These are phyloP conservation scores for Leptographium procerum DNA, from an alignment of 2,329 filamentous ascomycete species.

Conservation along the genomic window DNA sequence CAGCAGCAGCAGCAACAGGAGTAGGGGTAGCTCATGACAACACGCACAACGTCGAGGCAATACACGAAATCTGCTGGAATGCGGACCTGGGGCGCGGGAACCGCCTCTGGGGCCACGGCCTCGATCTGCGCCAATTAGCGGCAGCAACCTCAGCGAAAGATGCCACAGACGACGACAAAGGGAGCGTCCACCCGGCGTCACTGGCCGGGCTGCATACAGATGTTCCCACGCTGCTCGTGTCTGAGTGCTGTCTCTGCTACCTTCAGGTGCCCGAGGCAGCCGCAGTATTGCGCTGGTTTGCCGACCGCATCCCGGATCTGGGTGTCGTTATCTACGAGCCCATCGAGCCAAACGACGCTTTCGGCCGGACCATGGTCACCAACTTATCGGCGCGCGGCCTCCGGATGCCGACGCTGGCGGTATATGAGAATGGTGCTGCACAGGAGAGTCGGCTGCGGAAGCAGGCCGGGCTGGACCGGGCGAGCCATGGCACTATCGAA, in stretches of 20 bases:
- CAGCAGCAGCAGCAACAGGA: background rate
- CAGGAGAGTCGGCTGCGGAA: conserved; percentile 54
- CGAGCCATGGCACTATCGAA: conserved; percentile 33
- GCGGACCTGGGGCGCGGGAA: conserved; percentile 26
- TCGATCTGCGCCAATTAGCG: conserved; percentile 56
- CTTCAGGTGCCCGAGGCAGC: conserved; percentile 55
- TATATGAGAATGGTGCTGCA: conserved; percentile 55
- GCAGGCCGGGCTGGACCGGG: conserved; percentile 49
- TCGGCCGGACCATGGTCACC: conserved; percentile 83
- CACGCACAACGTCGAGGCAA: background rate
- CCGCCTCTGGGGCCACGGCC: conserved; percentile 46
- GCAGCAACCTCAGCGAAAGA: background rate
- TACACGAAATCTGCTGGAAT: conserved; percentile 31
- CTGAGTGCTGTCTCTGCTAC: conserved; percentile 94
- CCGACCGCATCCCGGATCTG: conserved; percentile 32
- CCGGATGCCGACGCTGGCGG: conserved; percentile 67
- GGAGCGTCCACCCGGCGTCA: background rate
- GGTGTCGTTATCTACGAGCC: conserved; percentile 78
- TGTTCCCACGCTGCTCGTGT: conserved; percentile 74
- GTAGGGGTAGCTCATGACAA: background rate
- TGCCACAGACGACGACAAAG: background rate
- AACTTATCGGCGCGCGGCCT: conserved; percentile 79
- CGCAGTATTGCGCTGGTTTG: conserved; percentile 54
- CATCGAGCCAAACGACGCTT: conserved; percentile 70
- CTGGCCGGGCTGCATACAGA: conserved; percentile 37